Evolutionary conservation across 2,329 filamentous ascomycete species (phyloP).

Genomic region (Scolecobasidium constrictum): DNA sequence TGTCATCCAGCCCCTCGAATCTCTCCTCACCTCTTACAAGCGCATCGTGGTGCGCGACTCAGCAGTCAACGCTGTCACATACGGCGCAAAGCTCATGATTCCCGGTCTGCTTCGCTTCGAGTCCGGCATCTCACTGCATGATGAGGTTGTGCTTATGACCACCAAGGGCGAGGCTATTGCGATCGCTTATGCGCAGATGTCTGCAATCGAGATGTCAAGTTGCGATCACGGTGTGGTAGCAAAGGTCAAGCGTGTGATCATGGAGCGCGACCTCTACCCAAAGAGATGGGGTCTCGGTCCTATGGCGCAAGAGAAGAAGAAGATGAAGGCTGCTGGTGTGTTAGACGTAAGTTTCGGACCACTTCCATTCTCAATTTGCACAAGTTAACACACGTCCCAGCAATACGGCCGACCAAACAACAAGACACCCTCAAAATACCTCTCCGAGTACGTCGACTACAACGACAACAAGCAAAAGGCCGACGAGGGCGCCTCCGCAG

Average conservation of each 20-base stretch:
- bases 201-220: slow-evolving; percentile 88
- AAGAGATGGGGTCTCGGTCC: slow-evolving; percentile 93
- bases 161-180: slow-evolving; percentile 99
- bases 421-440: slow-evolving; percentile 88
- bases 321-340: slow-evolving; percentile 96
- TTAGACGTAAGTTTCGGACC: slow-evolving; percentile 56
- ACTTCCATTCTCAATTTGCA: not conserved
- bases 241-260: slow-evolving; percentile 98
- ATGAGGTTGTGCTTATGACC: slow-evolving; percentile 96
- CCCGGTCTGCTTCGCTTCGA: slow-evolving; percentile 77
- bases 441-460: slow-evolving; percentile 65
- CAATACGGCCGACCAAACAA: slow-evolving; percentile 94
- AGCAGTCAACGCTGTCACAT: slow-evolving; percentile 93
- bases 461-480: slow-evolving; percentile 18
- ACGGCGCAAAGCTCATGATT: slow-evolving; percentile 98
- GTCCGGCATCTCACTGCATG: slow-evolving; percentile 81
- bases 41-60: slow-evolving; percentile 95
- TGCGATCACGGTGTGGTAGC: slow-evolving; percentile 97
- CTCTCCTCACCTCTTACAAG: slow-evolving; percentile 86
- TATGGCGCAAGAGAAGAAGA: slow-evolving; percentile 95
- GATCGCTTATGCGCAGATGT: slow-evolving; percentile 94
- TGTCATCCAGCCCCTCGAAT: slow-evolving; percentile 89
- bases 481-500: slow-evolving; percentile 32
- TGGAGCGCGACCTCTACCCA: slow-evolving; percentile 98
- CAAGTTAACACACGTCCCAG: slow-evolving; percentile 30